Evolutionary conservation across 768 basidiomycete species (phyloP), one percentile per base, ranked within the genome.

Genomic region (Pleurotus salmoneostramineus): DNA sequence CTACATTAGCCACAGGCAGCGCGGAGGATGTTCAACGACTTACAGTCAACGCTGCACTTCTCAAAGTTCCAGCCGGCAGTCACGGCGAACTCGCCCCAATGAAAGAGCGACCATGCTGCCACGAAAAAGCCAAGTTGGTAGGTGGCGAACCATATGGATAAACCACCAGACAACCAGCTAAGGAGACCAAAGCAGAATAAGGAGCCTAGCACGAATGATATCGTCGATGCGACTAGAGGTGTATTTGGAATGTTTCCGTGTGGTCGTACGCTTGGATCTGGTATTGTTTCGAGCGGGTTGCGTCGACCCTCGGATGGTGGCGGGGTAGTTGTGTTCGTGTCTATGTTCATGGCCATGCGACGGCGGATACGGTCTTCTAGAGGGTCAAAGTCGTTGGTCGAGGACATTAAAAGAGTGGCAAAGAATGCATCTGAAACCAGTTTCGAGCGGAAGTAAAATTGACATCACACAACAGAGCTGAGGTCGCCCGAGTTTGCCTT

Each of bases 11-110:
- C 10, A 14, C 14, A 55, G 40, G 10, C n/a, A n/a, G 37, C 37
- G 32, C n/a, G 37, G 15, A n/a, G 27, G 40, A 42, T 7, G 3
- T 12, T 52, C 4, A 36, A 33, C 42, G 11, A 80, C 93, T 77
- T 69, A 96, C 97, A 98, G 67, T 95, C 92, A 6, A 97, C 84
- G 59, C 87, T 92, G 66, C 94, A 90, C 73, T 95, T 97, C 54
- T 90, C 88, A 42, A 88, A 74, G 71, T 98, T 98, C 89, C 93
- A 98, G 21, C 93, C 93, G 0, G 95, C 95, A 5, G 97, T 97
- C 3, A 95, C 93, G 37, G 89, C 90, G 66, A 95, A 98, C 70
- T 99, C 97, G 10, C 83, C 85, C 85, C 93, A 89, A 66, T 99
- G 97, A 70, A 99, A 99, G 36, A 79, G 75, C 0, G 91, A 80